Base-by-base conservation (phyloP, 495 filamentous ascomycete genomes). In the Terfezia claveryi region DNA sequence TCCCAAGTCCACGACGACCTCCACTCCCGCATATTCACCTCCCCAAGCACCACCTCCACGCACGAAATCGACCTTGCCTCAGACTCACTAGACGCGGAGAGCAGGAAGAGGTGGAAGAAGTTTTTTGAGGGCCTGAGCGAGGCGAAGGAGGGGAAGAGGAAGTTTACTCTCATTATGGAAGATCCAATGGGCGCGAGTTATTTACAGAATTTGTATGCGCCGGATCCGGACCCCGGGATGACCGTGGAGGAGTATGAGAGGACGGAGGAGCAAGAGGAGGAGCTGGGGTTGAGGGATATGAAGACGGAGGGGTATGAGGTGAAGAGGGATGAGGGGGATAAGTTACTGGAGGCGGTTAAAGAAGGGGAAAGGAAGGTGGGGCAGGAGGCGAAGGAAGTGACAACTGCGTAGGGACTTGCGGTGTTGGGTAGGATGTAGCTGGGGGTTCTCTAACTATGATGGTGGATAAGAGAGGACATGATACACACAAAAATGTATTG, bases 121-220 rank as follows among this genome's bases (percentile, higher is more conserved):
- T 98, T 98, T 72, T 98, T 98, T 63, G 69, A 65, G 8, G 73
- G 74, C 23, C 75, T 98, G 12, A 73, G 81, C 37, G 68, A 73
- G 9, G 92, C 92, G 44, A 89, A 95, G 68, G 75, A 72, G 52
- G 88, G 87, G 11, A 77, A 89, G 54, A 71, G 78, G 60, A 80
- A 83, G 64, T 98, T 94, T 65, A 82, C 80, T n/a, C 74, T 94
- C 38, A 74, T 88, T 10, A 75, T 98, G 49, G 76, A 81, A 58
- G 91, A 98, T 66, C 91, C 91, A 3, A 65, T 96, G 58, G 91
- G 87, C 14, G 80, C 79, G 64, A 89, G 83, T 67, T 98, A 96
- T 63, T 83, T 96, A 54, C 91, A 98, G 70, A 91, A 86, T 66
- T 70, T 89, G 41, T 79, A 76, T 53, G 72, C 80, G 17, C 75